phyloP scores from a whole-genome alignment of 768 basidiomycete species.

The Gelatoporia subvermispora region DNA sequence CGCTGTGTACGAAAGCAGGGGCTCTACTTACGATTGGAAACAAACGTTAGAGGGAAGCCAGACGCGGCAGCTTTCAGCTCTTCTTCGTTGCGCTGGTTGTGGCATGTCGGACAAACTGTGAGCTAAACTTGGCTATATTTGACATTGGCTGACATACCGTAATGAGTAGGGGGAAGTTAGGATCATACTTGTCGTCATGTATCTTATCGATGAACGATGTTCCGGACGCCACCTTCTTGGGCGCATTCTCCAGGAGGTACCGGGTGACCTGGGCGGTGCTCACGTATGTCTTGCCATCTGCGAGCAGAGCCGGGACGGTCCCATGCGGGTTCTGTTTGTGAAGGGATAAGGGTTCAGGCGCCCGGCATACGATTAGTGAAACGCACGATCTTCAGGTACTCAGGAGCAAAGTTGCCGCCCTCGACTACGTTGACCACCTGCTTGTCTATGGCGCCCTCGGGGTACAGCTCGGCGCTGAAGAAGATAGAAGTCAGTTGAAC shows the following conservation, averaged over 20 bases:
- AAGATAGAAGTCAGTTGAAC: background rate
- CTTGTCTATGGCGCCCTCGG: constrained; percentile 29
- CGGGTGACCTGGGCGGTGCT: constrained; percentile 37
- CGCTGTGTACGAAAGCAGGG: background rate
- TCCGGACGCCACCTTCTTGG: constrained; percentile 29
- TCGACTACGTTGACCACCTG: constrained; percentile 37
- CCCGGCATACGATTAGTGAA: background rate
- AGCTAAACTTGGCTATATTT: background rate
- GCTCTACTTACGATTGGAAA: constrained; percentile 34
- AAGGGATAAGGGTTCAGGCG: too few species aligned
- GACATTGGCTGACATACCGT: constrained; percentile 24
- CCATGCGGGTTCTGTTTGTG: constrained; percentile 36
- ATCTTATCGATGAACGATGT: constrained; percentile 34
- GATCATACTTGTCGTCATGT: constrained; percentile 43
- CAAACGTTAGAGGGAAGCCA: constrained; percentile 30
- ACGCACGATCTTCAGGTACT: constrained; percentile 38
- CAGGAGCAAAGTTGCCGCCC: constrained; percentile 44
- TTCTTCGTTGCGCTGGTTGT: constrained; percentile 37
- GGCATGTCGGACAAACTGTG: background rate
- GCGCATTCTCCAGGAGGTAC: constrained; percentile 37
- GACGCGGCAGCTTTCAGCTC: constrained; percentile 36
- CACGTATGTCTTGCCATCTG: constrained; percentile 31
- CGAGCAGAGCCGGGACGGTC: constrained; percentile 39
- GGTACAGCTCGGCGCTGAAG: constrained; percentile 39
- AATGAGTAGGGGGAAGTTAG: constrained; percentile 45